phyloP scores from a whole-genome alignment of 2,329 filamentous ascomycete species.

The Fusarium napiforme region DNA sequence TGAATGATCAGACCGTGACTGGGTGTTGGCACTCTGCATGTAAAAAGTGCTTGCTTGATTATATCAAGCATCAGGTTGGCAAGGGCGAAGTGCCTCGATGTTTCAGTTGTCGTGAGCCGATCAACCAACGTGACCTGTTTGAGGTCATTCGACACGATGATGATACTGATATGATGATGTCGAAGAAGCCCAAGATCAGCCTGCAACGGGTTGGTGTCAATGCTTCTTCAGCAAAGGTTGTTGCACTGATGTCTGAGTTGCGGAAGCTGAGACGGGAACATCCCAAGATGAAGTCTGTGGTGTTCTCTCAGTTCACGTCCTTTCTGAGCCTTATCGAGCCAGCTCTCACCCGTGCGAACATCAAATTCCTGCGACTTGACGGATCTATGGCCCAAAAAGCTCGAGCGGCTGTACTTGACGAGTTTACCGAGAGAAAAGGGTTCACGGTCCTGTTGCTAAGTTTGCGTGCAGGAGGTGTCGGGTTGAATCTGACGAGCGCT shows the following conservation, averaged over 20 bases:
- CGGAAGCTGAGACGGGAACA: conserved; percentile 73
- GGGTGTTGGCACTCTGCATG: conserved; percentile 98
- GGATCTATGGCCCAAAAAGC: conserved; percentile 89
- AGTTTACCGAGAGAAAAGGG: conserved; percentile 71
- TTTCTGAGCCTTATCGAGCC: conserved; percentile 93
- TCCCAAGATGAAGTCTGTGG: conserved; percentile 83
- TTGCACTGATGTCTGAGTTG: conserved; percentile 80
- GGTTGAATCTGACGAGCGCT: conserved; percentile 89
- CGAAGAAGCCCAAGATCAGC: conserved; percentile 63
- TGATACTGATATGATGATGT: conserved; percentile 57
- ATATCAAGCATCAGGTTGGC: conserved; percentile 86
- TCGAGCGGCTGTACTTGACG: conserved; percentile 78
- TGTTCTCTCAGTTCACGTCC: conserved; percentile 97
- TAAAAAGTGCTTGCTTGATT: conserved; percentile 90
- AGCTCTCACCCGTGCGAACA: conserved; percentile 76
- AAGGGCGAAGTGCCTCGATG: conserved; percentile 82
- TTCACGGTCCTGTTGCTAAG: conserved; percentile 85
- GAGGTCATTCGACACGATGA: conserved; percentile 87
- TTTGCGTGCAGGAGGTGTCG: conserved; percentile 90
- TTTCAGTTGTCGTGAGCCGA: conserved; percentile 87
- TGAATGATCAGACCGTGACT: conserved; percentile 93
- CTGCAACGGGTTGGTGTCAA: conserved; percentile 69
- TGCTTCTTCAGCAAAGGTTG: conserved; percentile 88
- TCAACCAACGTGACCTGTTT: conserved; percentile 88
- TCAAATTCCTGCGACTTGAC: conserved; percentile 88